Base-by-base conservation (phyloP, 768 basidiomycete genomes). In the Russula virescens region DNA sequence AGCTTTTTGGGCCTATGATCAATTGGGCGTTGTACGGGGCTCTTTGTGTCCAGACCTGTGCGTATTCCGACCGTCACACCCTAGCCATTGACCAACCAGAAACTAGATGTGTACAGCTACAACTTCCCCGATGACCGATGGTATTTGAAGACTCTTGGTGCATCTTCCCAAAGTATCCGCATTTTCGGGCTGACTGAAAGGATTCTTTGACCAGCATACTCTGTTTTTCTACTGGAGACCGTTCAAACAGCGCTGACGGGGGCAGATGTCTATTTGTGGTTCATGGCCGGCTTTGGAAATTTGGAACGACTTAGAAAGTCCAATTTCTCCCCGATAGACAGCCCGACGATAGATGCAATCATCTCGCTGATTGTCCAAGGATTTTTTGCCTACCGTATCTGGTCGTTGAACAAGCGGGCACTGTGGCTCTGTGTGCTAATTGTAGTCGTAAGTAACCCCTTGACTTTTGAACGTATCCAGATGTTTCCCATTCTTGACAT, bases 301-400 rank as follows among this genome's bases (percentile, higher is more conserved):
- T 1, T 59, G 3, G 11, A 26, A 6, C 19, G 43, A 26, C 55
- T 63, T 18, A 14, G 9, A 23, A 46, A 52, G 14, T 23, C 50
- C 21, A 19, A 28, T 7, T 51, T 62, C 21, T 34, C 61, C 11
- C 38, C 21, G 18, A 55, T 62, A 11, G 61, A 62, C 42, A 43
- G 42, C 8, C 73, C 73, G 8, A 50, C 73, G 3, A 66, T 74
- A 25, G 68, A 69, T 21, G 59, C 68, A 4, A 7, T 71, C 16
- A 67, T 72, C 35, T 68, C 69, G 26, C 55, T 74, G 56, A 50
- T 66, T 11, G 68, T 73, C 5, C 74, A 74, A 55, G 40, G 64
- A 21, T 75, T 73, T 55, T 75, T 72, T 64, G 72, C 72, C 54
- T 73, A 71, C 56, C 69, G 73, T 16, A 73, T 75, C 21, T 71